A percentile compares a stretch with the other conserved stretches of the same genome.
Conservation (phyloP, 2,329 filamentous ascomycete genomes). For the Thermothelomyces thermophilus region DNA sequence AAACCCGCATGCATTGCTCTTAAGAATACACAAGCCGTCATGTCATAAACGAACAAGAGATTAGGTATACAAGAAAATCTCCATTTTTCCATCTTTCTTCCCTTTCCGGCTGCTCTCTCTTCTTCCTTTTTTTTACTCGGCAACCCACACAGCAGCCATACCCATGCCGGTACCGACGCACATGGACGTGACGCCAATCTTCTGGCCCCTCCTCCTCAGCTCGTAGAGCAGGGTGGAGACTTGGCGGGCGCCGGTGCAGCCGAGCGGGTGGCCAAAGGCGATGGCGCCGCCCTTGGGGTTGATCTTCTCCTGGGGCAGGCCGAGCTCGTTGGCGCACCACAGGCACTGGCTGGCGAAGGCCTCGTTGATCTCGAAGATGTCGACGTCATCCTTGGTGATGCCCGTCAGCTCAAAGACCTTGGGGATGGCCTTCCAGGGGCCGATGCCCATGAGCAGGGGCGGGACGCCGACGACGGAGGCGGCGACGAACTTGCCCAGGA, state of each 20-base stretch:
- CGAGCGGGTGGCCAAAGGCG: constrained; percentile 90
- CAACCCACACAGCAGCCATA: constrained; percentile 94
- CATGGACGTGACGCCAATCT: constrained; percentile 91
- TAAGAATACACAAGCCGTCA: constrained; percentile 14
- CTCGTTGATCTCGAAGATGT: constrained; percentile 99
- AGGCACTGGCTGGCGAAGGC: constrained; percentile 93
- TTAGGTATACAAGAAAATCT: constrained; percentile 14
- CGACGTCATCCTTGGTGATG: constrained; percentile 80
- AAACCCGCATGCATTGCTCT: constrained; percentile 12
- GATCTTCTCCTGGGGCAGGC: constrained; percentile 76
- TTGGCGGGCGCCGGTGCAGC: constrained; percentile 89
- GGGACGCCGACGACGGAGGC: constrained; percentile 82
- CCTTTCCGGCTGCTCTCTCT: neutral
- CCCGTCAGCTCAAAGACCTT: constrained; percentile 84
- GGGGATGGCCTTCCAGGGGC: constrained; percentile 93
- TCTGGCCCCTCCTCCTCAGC: constrained; percentile 74
- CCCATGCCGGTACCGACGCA: constrained; percentile 97
- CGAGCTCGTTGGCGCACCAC: constrained; percentile 86
- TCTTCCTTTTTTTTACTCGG: constrained; percentile 32
- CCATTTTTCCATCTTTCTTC: neutral
- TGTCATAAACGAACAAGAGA: constrained; percentile 9
- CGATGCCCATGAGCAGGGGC: constrained; percentile 91
- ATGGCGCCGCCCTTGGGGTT: constrained; percentile 97
- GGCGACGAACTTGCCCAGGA: constrained; percentile 87
- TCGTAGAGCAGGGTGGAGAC: constrained; percentile 89